phyloP scores from a whole-genome alignment of 2,329 filamentous ascomycete genomes.

The Colletotrichum godetiae region DNA sequence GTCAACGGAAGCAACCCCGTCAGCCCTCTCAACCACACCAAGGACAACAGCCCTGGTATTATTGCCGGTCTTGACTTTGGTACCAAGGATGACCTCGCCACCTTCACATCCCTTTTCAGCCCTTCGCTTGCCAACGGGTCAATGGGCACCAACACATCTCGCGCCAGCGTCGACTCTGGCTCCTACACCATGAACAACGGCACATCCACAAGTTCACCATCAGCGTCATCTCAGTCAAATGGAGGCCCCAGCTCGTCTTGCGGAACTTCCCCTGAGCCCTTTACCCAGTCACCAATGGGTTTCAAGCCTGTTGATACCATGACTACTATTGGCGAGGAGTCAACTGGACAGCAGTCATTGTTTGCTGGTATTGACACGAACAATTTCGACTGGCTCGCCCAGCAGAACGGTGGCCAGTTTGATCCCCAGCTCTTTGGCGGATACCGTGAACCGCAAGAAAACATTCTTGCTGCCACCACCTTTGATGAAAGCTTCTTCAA shows the following conservation, averaged over 20 bases:
- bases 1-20: conserved; percentile 43
- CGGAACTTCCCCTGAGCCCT: conserved; percentile 82
- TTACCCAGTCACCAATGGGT: conserved; percentile 75
- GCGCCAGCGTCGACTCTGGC: conserved; percentile 62
- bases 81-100: conserved; percentile 63
- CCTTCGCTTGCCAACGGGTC: conserved; percentile 59
- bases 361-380: conserved; percentile 59
- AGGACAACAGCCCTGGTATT: conserved; percentile 46
- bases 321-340: conserved; percentile 75
- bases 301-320: conserved; percentile 72
- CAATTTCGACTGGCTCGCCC: conserved; percentile 79
- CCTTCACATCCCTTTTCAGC: conserved; percentile 69
- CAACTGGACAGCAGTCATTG: conserved; percentile 48
- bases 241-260: conserved; percentile 73
- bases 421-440: conserved; percentile 92
- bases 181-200: conserved; percentile 58
- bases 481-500: conserved; percentile 78
- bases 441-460: conserved; percentile 91
- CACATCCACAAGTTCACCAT: conserved; percentile 73
- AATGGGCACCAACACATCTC: conserved; percentile 53
- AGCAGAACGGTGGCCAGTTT: conserved; percentile 87
- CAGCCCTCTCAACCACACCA: conserved; percentile 48
- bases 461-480: conserved; percentile 74
- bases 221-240: conserved; percentile 71
- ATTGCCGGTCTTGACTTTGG: conserved; percentile 40